Conservation (phyloP, 495 filamentous ascomycete species). For the Penicillium flavigenum region DNA sequence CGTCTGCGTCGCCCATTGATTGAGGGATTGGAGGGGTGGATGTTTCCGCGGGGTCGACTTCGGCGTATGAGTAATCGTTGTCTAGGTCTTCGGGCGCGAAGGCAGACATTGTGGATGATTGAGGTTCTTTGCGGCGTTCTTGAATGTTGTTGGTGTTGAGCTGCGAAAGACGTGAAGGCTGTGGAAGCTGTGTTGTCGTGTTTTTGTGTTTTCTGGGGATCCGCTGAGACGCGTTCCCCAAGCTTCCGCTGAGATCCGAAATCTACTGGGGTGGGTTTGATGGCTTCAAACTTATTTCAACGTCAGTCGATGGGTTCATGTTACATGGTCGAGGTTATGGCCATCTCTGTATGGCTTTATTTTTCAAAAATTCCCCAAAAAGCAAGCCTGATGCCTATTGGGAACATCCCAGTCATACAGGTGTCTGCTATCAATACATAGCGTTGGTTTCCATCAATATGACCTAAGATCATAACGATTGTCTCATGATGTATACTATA, state of each 20-base stretch:
- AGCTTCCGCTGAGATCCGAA: background rate
- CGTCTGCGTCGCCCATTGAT: slow-evolving; percentile 20
- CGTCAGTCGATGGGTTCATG: background rate
- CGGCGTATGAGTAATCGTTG: slow-evolving; percentile 24
- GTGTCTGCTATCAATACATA: background rate
- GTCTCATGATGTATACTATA: background rate
- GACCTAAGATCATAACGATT: background rate
- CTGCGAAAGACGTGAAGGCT: background rate
- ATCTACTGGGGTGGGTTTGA: background rate
- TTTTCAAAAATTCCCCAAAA: background rate
- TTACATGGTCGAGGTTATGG: too few species aligned
- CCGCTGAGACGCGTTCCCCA: slow-evolving; percentile 7
- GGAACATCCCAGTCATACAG: background rate
- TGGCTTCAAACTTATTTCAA: background rate
- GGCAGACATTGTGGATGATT: slow-evolving; percentile 26
- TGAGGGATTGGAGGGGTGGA: slow-evolving; percentile 26
- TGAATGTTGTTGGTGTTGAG: background rate
- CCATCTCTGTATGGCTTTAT: background rate
- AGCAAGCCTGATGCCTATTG: background rate
- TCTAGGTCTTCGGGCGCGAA: slow-evolving; percentile 27
- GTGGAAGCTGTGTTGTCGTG: background rate
- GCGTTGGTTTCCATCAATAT: background rate
- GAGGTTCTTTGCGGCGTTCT: background rate
- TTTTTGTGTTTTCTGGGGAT: slow-evolving; percentile 1
- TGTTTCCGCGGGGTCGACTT: slow-evolving; percentile 22